Base-by-base conservation (phyloP, 352 stramenopile species). In the Thraustochytrium striatum region DNA sequence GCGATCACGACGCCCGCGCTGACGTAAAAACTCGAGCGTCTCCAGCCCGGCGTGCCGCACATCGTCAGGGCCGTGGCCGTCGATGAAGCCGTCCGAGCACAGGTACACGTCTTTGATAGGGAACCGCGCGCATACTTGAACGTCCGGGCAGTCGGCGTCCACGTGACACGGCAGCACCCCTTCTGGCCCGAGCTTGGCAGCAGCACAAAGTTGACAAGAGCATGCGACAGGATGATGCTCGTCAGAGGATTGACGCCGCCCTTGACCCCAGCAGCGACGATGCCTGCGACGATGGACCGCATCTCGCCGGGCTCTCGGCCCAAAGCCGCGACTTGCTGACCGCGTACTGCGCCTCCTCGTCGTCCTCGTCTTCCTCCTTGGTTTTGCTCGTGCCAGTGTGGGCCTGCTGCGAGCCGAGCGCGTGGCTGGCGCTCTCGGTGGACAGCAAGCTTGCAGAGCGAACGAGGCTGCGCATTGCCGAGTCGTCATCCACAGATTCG, bases 1-100 rank as follows among this genome's bases (percentile, higher is more conserved):
- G 30, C 19, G 19, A 32, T 86, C 89, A 0, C 85, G 61, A 1
- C 88, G 59, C 5, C 72, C 87, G 2, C 91, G n/a, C n/a, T n/a
- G n/a, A n/a, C n/a, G n/a, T n/a, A n/a, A n/a, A n/a, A n/a, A n/a
- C n/a, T n/a, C n/a, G n/a, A n/a, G n/a, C n/a, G n/a, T n/a, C n/a
- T n/a, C n/a, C n/a, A n/a, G n/a, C n/a, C n/a, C n/a, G n/a, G n/a
- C n/a, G n/a, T n/a, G n/a, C n/a, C n/a, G n/a, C n/a, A n/a, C n/a
- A n/a, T n/a, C n/a, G n/a, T n/a, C n/a, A n/a, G n/a, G n/a, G n/a
- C n/a, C n/a, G n/a, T n/a, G n/a, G n/a, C n/a, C n/a, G n/a, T n/a
- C n/a, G n/a, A n/a, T n/a, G n/a, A n/a, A n/a, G n/a, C n/a, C n/a
- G n/a, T n/a, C n/a, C n/a, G n/a, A n/a, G n/a, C n/a, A n/a, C n/a